Conservation (phyloP, 306 rosid species). For the Datisca glomerata region DNA sequence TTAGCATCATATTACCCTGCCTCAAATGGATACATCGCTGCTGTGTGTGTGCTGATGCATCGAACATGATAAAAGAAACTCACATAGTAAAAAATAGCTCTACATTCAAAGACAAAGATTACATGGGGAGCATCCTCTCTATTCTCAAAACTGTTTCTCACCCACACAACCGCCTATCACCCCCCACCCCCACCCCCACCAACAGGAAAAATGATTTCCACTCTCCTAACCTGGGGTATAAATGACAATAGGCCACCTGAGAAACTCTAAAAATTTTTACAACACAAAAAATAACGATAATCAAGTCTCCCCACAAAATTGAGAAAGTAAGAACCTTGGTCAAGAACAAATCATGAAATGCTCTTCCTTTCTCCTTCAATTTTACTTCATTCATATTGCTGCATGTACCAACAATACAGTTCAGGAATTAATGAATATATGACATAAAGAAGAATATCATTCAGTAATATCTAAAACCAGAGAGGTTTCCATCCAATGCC, state of each 20-base stretch:
- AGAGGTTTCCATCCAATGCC: neutral
- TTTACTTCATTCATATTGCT: conserved; percentile 87
- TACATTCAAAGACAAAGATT: too few relatives aligned
- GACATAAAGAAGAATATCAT: neutral
- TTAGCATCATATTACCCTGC: too few relatives aligned
- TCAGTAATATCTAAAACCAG: neutral
- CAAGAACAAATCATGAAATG: conserved; percentile 83
- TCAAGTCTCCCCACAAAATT: neutral
- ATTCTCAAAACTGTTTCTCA: too few relatives aligned
- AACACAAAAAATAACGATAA: too few relatives aligned
- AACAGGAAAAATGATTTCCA: conserved; percentile 1
- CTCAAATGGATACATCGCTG: too few relatives aligned
- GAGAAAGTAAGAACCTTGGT: conserved; percentile 56
- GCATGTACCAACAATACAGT: too few relatives aligned
- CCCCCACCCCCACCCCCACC: neutral
- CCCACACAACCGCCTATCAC: neutral
- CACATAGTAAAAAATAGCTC: too few relatives aligned
- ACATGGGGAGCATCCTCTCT: neutral
- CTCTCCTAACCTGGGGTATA: neutral
- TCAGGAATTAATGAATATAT: neutral
- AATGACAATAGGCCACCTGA: conserved; percentile 1
- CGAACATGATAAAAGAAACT: too few relatives aligned
- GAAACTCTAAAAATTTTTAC: too few relatives aligned
- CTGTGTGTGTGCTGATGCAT: too few relatives aligned
- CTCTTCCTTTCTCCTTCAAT: conserved; percentile 91